Base-by-base conservation (phyloP, 208 protist genomes). In the Trypanosoma theileri region DNA sequence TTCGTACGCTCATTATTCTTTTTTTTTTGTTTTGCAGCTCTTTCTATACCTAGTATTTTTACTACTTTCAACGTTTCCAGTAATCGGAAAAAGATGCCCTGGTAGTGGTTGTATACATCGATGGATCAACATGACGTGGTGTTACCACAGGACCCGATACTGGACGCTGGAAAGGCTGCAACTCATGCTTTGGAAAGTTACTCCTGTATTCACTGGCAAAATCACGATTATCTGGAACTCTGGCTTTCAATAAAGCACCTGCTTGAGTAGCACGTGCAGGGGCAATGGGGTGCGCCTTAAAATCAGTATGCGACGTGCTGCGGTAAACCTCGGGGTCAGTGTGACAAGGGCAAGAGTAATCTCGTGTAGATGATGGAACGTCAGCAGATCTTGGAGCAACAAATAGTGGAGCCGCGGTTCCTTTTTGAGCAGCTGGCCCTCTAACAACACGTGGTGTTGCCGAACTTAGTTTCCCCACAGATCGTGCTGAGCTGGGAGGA, bases 101-200 rank as follows among this genome's bases (percentile, higher is more conserved):
- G 40, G 55, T 81, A 19, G 78, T 77, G 22, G 74, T 89, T 35
- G 80, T 71, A 71, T 88, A 92, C 76, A 86, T 85, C 48, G 78
- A 83, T 7, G 86, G 73, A 54, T 88, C 81, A 13, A 81, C 70
- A 71, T 86, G 85, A 11, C 75, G 75, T 55, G 78, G 66, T 10
- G 51, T 54, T 0, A 58, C 66, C 22, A 71, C 41, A 54, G 58
- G 16, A 12, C 55, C 58, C 17, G 50, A 48, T 8, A 44, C 50
- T 46, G 74, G 10, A 50, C 45, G 59, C 9, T 54, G 17, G 16
- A 59, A 28, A 61, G 14, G 21, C 19, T 68, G 60, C 6, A 53
- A 48, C 24, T 81, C 66, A 14, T 40, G 52, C 7, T n/a, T 16
- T 4, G 59, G 56, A 65, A 81, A 92, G 51, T 77, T 87, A 26